phyloP scores from a whole-genome alignment of 2,329 filamentous ascomycete species.

The Xylariaceae sp. region DNA sequence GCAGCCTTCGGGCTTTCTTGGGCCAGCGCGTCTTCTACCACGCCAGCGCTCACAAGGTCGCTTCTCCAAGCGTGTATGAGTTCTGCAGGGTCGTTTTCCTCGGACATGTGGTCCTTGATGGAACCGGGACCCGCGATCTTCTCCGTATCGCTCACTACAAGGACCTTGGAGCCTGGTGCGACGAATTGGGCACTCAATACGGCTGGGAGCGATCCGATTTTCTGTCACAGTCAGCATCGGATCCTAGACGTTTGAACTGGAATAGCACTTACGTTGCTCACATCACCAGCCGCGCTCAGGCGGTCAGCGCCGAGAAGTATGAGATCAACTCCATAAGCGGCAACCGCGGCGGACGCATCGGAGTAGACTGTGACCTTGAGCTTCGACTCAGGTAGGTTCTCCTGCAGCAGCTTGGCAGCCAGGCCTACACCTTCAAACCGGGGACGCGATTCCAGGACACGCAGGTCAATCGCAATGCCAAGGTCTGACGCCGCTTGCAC shows the following conservation, averaged over 20 bases:
- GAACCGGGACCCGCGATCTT: constrained; percentile 51
- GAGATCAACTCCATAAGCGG: constrained; percentile 47
- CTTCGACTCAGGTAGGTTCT: constrained; percentile 11
- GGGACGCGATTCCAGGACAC: constrained; percentile 62
- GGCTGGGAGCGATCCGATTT: constrained; percentile 57
- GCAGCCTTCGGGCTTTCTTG: constrained; percentile 24
- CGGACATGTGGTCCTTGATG: constrained; percentile 40
- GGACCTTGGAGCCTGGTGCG: constrained; percentile 41
- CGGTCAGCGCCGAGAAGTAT: constrained; percentile 61
- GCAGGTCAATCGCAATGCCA: constrained; percentile 45
- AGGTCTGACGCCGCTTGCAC: constrained; percentile 36
- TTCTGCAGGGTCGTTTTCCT: constrained; percentile 50
- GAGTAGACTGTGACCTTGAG: constrained; percentile 47
- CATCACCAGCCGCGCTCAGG: constrained; percentile 51
- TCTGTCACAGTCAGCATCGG: constrained; percentile 31
- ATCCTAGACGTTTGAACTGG: not conserved
- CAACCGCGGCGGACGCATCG: constrained; percentile 54
- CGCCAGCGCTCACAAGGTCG: constrained; percentile 21
- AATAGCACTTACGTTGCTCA: constrained; percentile 46
- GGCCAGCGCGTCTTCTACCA: constrained; percentile 13
- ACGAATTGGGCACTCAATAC: constrained; percentile 50
- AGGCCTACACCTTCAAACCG: constrained; percentile 59
- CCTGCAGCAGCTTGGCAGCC: constrained; percentile 38
- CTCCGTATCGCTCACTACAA: constrained; percentile 55
- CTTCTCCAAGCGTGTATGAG: constrained; percentile 44